Base-by-base conservation (phyloP, 805 yeast species). In the Dipodascus albidus region DNA sequence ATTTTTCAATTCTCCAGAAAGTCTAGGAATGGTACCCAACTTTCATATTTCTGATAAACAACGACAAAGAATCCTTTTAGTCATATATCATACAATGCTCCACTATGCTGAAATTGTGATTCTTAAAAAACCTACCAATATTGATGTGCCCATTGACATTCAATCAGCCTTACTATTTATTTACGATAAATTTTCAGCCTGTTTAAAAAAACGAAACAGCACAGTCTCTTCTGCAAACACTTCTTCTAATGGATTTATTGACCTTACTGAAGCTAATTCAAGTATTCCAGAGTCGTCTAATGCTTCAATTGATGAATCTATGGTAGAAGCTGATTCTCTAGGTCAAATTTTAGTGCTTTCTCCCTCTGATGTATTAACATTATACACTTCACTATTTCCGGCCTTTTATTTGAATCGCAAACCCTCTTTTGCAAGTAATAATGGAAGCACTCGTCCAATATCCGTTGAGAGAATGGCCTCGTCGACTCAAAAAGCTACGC, bases 301-400 rank as follows among this genome's bases (percentile, higher is more conserved):
- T 11, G 20, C 8, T 33, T 51, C 6, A 52, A 24, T 51, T 42
- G 44, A 48, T 20, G 38, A 14, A 35, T 42, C 47, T 48, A 33
- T 38, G 19, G 17, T 47, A 8, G 50, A 53, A 3, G 41, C 9
- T 24, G 24, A 51, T 19, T 38, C 50, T 8, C 54, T 58, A 1
- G 59, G 62, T 35, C 63, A 62, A 51, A 52, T 59, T 27, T 56
- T 67, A 20, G 68, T 64, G 1, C 52, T 67, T 20, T 58, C 61
- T 14, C 66, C 67, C 1, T 59, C 66, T 31, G 71, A 67, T 47
- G 58, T 67, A 3, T 55, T 62, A 1, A 57, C 50, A 48, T 52
- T 67, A n/a, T 67, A 58, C 52, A 53, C 62, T 6, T 52, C 63
- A 2, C 52, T 63, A 11, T 57, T 63, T 47, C 66, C 66, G 2